Percentiles rank a stretch among this genome's conserved stretches.
These are phyloP conservation scores for Salix caprea DNA, from an alignment of 345 rosid species.

Conservation along the genomic window DNA sequence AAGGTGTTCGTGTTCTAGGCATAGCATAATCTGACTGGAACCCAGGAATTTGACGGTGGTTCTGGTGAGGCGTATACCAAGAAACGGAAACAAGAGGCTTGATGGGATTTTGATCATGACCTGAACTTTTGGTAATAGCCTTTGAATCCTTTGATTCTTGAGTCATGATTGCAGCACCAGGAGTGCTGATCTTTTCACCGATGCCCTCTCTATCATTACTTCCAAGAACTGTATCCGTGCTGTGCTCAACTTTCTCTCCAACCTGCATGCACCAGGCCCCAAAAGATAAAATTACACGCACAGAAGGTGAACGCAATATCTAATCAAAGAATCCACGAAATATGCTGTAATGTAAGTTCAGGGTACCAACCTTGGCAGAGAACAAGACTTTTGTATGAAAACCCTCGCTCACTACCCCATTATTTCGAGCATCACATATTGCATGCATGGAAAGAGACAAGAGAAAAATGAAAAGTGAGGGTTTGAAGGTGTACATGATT, in stretches of 20 bases:
- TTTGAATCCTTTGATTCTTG: background rate
- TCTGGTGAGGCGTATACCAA: constrained; percentile 18
- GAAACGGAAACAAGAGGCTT: constrained; percentile 21
- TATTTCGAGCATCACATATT: constrained; percentile 34
- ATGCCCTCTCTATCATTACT: background rate
- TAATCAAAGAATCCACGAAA: no score
- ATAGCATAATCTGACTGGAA: constrained; percentile 52
- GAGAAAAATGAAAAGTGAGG: constrained; percentile 21
- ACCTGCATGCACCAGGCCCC: constrained; percentile 6
- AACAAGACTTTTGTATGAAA: background rate
- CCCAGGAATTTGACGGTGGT: constrained; percentile 12
- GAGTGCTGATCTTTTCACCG: background rate
- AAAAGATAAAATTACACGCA: background rate
- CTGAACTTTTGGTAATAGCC: constrained; percentile 5
- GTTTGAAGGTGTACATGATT: constrained; percentile 13
- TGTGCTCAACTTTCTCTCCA: background rate
- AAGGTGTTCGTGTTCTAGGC: constrained; percentile 49
- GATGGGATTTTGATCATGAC: constrained; percentile 16
- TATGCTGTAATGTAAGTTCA: background rate
- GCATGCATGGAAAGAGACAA: constrained; percentile 29
- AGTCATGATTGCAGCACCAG: background rate
- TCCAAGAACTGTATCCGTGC: background rate
- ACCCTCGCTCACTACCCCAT: constrained; percentile 3
- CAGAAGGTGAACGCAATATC: background rate
- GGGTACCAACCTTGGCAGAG: background rate